phyloP scores from a whole-genome alignment of 352 stramenopile genomes.

The Globisporangium emineosum region DNA sequence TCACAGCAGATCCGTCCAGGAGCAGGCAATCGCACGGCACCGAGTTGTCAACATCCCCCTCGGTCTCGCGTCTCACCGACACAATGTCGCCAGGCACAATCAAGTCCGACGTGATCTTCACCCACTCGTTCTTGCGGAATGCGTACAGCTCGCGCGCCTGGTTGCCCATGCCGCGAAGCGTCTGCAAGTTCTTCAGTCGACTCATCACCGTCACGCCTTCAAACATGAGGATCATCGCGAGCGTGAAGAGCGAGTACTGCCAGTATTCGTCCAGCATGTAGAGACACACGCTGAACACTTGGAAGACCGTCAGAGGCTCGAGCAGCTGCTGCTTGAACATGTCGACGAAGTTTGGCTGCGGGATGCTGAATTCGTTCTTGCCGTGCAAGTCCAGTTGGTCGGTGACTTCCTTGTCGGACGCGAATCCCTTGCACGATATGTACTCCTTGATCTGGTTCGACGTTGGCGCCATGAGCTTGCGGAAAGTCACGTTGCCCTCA shows the following conservation, averaged over 20 bases:
- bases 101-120: constrained; percentile 71
- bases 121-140: constrained; percentile 89
- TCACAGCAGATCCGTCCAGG: constrained; percentile 92
- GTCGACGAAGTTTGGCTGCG: constrained; percentile 93
- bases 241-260: constrained; percentile 99
- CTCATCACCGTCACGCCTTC: constrained; percentile 96
- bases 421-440: constrained; percentile 43
- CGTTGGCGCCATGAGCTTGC: constrained; percentile 71
- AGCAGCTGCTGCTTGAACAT: constrained; percentile 97
- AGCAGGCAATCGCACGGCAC: constrained; percentile 96
- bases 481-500: constrained; percentile 58
- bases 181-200: constrained; percentile 94
- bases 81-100: constrained; percentile 93
- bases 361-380: constrained; percentile 94
- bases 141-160: constrained; percentile 86
- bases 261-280: constrained; percentile 99
- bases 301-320: constrained; percentile 98
- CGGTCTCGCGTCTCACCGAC: constrained; percentile 89
- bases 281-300: constrained; percentile 97
- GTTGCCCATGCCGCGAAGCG: constrained; percentile 93
- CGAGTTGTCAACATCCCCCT: constrained; percentile 74
- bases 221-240: constrained; percentile 98
- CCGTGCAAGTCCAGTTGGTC: constrained; percentile 70
- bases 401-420: constrained; percentile 37
- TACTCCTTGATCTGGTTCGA: constrained; percentile 67